phyloP scores from a whole-genome alignment of 768 basidiomycete genomes.

The Boletus tomentosulus region DNA sequence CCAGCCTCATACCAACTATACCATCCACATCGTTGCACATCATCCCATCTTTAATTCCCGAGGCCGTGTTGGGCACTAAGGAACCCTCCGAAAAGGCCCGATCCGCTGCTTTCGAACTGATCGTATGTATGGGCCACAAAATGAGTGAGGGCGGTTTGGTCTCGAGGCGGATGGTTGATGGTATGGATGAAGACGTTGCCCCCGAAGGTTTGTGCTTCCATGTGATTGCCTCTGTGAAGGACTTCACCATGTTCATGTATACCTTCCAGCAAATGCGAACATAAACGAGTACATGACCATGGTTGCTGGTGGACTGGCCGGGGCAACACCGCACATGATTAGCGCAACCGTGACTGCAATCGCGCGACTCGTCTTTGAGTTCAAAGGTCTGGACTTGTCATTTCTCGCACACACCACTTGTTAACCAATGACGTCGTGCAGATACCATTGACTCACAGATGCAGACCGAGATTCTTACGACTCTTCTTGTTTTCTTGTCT shows the following conservation, averaged over 20 bases:
- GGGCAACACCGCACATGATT: constrained; percentile 95
- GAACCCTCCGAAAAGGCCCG: constrained; percentile 94
- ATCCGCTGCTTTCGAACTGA: constrained; percentile 81
- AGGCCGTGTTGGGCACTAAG: constrained; percentile 93
- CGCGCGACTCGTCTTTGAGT: constrained; percentile 92
- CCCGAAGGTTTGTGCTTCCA: constrained; percentile 34
- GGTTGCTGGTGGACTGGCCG: constrained; percentile 92
- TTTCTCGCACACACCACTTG: background rate
- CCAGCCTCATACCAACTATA: constrained; percentile 62
- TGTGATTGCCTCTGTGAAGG: background rate
- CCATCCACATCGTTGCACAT: constrained; percentile 73
- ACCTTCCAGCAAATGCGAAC: constrained; percentile 54
- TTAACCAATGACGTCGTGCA: constrained; percentile 26
- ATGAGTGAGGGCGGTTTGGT: constrained; percentile 87
- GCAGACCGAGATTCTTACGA: constrained; percentile 80
- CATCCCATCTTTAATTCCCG: constrained; percentile 86
- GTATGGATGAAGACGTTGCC: constrained; percentile 70
- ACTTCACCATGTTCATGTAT: constrained; percentile 12
- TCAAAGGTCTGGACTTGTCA: constrained; percentile 58
- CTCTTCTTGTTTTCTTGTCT: constrained; percentile 84
- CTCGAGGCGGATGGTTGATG: constrained; percentile 69
- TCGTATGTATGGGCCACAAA: constrained; percentile 89
- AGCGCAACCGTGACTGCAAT: constrained; percentile 94
- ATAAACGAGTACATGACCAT: constrained; percentile 95
- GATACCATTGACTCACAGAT: constrained; percentile 67